Evolutionary conservation across 2,329 filamentous ascomycete species (phyloP), one percentile per base, ranked within the genome.

Genomic region (Passalora sequoiae): DNA sequence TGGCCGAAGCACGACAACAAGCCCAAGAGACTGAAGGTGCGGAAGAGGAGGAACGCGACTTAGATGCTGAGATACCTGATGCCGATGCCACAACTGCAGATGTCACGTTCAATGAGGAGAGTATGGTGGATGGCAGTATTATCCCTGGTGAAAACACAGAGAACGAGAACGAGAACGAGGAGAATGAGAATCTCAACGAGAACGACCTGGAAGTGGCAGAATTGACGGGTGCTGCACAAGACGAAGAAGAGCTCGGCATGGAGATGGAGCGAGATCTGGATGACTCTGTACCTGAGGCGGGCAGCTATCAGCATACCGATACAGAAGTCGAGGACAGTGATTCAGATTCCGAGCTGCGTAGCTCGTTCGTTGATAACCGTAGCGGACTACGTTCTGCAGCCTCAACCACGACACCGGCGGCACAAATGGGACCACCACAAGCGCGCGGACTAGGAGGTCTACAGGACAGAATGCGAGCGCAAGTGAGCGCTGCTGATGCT

Each of bases 21-120:
- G 60, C 55, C 9, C 67, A 59, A 24, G 67, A 69, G 15, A 70
- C 65, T 28, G 66, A 64, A 20, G 66, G 56, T 16, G 65, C 53
- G 12, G 72, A 69, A 47, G 83, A 88, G 25, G 61, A 47, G 53
- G 65, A 47, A 52, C 58, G 33, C 47, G 72, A 16, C 76, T 76
- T 62, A 71, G 59, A 66, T 69, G 81, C 51, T 73, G 85, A 89
- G 53, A 83, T 84, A 47, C 83, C 86, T 38, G 74, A 71, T 4
- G 69, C 78, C 8, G 63, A 58, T 27, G 79, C 76, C 44, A 80
- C 77, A 60, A 80, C 54, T 15, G 54, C 42, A 1, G 58, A 60
- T 10, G 49, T 70, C 29, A 70, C 66, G 0, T 73, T 74, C 56
- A 72, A 72, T 40, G 70, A 72, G 43, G 69, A 71, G 37, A 70